Evolutionary conservation across 73 alveolate species (phyloP).

Genomic region (Loxodes magnus): DNA sequence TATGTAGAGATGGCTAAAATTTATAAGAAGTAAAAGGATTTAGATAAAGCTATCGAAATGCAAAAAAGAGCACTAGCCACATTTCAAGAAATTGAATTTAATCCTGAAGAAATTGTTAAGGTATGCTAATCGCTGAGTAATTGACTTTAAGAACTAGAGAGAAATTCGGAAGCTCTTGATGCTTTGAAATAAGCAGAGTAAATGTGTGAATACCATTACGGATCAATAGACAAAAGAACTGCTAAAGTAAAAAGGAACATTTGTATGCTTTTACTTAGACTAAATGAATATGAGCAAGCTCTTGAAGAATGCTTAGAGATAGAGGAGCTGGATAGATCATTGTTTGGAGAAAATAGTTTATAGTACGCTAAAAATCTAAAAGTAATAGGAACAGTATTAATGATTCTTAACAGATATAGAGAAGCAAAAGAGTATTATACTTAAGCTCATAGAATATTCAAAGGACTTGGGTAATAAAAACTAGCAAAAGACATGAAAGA

Average conservation of each 20-base stretch:
- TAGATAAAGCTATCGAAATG: constrained; percentile 42
- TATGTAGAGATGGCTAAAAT: constrained; percentile 57
- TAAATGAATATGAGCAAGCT: constrained; percentile 58
- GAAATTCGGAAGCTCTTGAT: constrained; percentile 44
- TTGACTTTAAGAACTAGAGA: constrained; percentile 36
- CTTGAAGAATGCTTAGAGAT: constrained; percentile 60
- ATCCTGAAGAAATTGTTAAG: constrained; percentile 46
- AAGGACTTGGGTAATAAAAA: too few relatives aligned
- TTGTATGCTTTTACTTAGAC: constrained; percentile 45
- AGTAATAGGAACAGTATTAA: constrained; percentile 61
- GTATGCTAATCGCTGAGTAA: constrained; percentile 35
- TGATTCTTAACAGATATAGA: constrained; percentile 31
- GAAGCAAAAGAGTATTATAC: constrained; percentile 76
- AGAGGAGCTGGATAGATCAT: constrained; percentile 60
- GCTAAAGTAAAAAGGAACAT: constrained; percentile 72
- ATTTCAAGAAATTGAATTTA: constrained; percentile 30
- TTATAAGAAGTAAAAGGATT: constrained; percentile 35
- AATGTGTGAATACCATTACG: constrained; percentile 32
- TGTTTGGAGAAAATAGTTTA: constrained; percentile 59
- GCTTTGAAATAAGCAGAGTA: constrained; percentile 39
- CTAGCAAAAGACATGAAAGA: too few relatives aligned
- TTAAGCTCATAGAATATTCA: too few relatives aligned
- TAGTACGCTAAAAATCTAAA: constrained; percentile 65
- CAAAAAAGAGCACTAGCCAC: constrained; percentile 43
- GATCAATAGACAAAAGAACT: constrained; percentile 62